Evolutionary conservation across 352 stramenopile species (phyloP).

Genomic region (Hyphochytrium catenoides): DNA sequence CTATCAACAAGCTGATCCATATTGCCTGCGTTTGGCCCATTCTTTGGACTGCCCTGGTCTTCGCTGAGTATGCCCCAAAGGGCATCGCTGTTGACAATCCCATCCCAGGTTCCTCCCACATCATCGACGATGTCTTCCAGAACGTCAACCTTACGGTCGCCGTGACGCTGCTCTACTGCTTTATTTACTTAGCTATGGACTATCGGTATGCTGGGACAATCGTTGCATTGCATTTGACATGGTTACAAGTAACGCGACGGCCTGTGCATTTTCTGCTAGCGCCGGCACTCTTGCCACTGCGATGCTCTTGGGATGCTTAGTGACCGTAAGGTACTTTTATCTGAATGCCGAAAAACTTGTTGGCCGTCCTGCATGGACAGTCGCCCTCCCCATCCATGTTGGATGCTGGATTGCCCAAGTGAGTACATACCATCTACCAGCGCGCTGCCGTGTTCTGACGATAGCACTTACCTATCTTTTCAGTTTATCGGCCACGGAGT

Average conservation of each 20-base stretch:
- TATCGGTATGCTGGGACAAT: slow-evolving; percentile 1
- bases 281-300: slow-evolving; percentile 24
- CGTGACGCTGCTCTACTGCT: slow-evolving; percentile 27
- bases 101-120: slow-evolving; percentile 1
- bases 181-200: slow-evolving; percentile 2
- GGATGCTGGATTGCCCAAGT: slow-evolving; percentile 32
- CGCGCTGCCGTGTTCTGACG: background rate
- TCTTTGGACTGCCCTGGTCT: slow-evolving; percentile 35
- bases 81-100: slow-evolving; percentile 6
- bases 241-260: background rate
- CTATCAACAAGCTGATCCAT: slow-evolving; percentile 49
- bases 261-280: slow-evolving; percentile 1
- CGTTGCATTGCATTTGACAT: background rate
- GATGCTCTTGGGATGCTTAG: slow-evolving; percentile 22
- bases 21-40: slow-evolving; percentile 59
- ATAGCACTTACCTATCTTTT: background rate
- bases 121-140: slow-evolving; percentile 21
- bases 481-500: slow-evolving; percentile 59
- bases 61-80: slow-evolving; percentile 20
- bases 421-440: background rate
- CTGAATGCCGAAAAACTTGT: slow-evolving; percentile 13
- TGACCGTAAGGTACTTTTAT: slow-evolving; percentile 32
- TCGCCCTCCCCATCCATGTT: slow-evolving; percentile 27
- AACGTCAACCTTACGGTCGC: slow-evolving; percentile 29
- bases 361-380: slow-evolving; percentile 18